Percentiles rank a stretch among this genome's conserved stretches.
phyloP scores from a whole-genome alignment of 768 basidiomycete species.

The Zangia roseola region DNA sequence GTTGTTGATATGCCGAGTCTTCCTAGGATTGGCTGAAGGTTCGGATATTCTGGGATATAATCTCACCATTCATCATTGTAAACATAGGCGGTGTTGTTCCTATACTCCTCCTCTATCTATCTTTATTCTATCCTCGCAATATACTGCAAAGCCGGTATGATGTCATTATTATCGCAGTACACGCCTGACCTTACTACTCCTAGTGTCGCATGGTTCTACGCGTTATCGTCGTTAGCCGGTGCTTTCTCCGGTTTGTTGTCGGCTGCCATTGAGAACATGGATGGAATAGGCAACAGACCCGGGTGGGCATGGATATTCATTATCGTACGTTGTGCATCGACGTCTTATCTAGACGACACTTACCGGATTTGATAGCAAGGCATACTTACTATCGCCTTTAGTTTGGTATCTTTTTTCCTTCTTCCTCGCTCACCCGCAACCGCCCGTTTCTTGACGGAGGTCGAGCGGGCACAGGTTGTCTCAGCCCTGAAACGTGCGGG shows the following conservation, averaged over 20 bases:
- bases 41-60: constrained; percentile 9
- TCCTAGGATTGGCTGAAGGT: constrained; percentile 60
- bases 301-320: constrained; percentile 69
- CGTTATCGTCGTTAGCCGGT: constrained; percentile 52
- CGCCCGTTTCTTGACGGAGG: constrained; percentile 49
- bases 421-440: constrained; percentile 44
- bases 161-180: neutral
- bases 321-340: constrained; percentile 30
- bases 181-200: neutral
- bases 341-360: neutral
- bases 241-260: constrained; percentile 67
- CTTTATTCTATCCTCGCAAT: constrained; percentile 42
- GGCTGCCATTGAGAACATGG: constrained; percentile 53
- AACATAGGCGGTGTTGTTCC: constrained; percentile 58
- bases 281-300: constrained; percentile 45
- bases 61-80: neutral
- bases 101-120: constrained; percentile 55
- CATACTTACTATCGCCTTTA: constrained; percentile 59
- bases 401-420: constrained; percentile 47
- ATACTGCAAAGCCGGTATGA: constrained; percentile 24
- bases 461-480: constrained; percentile 50
- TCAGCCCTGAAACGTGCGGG: constrained; percentile 19
- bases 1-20: constrained; percentile 38
- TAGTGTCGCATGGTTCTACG: constrained; percentile 40
- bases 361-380: constrained; percentile 43